phyloP scores from a whole-genome alignment of 2,329 filamentous ascomycete genomes.

The Colletotrichum sp. region DNA sequence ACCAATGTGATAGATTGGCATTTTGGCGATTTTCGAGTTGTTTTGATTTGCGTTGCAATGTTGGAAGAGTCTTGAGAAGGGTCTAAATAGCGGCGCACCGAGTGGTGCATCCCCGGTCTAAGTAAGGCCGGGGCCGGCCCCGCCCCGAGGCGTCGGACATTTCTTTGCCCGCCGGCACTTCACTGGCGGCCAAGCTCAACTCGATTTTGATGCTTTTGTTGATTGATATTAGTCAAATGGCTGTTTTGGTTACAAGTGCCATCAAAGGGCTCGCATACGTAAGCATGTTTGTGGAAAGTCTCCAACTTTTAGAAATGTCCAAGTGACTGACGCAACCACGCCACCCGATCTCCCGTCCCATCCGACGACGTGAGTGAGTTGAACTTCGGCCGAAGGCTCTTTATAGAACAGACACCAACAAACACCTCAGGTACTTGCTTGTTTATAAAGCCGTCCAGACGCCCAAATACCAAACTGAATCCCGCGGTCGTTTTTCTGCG shows the following conservation, averaged over 20 bases:
- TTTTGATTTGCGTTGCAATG: neutral
- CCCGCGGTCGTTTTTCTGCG: neutral
- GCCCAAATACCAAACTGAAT: neutral
- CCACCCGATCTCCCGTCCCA: neutral
- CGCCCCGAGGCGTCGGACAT: neutral
- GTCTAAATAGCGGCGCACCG: neutral
- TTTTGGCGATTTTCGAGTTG: neutral
- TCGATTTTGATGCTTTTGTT: neutral
- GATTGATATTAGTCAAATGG: neutral
- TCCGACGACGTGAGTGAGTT: neutral
- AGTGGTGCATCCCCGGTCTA: neutral
- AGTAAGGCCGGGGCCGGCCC: neutral
- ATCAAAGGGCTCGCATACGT: neutral
- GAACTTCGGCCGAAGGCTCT: neutral
- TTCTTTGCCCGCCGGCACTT: neutral
- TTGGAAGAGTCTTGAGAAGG: neutral
- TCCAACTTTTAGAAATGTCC: neutral
- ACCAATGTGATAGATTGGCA: slow-evolving; percentile 17
- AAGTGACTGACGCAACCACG: neutral
- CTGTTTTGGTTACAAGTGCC: neutral
- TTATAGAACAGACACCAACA: neutral
- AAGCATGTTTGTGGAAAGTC: neutral
- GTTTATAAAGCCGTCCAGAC: neutral
- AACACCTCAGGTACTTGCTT: neutral
- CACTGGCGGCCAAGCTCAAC: neutral